Evolutionary conservation across 225 moss, liverwort and hornwort genomes (phyloP).

Genomic region (Marchantia polymorpha): DNA sequence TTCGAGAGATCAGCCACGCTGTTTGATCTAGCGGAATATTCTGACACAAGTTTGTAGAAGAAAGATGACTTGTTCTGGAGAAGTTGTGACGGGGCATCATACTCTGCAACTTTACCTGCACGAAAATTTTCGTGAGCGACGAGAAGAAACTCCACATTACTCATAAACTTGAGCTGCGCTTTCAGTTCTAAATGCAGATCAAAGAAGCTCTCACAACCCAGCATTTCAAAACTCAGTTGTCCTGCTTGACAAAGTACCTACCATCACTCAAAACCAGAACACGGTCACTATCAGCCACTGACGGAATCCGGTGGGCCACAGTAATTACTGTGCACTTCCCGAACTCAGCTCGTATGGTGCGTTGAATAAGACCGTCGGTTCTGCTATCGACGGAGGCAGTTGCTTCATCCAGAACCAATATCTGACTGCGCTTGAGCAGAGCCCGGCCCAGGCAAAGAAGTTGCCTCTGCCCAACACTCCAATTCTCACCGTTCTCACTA

Average conservation of each 20-base stretch:
- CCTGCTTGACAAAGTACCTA: slow-evolving; percentile 21
- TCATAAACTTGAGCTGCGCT: too few species aligned
- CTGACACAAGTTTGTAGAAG: slow-evolving; percentile 82
- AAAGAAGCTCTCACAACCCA: not conserved
- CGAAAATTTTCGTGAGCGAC: too few species aligned
- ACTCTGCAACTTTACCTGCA: slow-evolving; percentile 73
- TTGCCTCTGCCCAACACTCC: slow-evolving; percentile 97
- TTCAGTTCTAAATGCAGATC: too few species aligned
- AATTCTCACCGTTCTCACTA: slow-evolving; percentile 90
- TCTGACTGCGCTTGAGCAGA: slow-evolving; percentile 64
- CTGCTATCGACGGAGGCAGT: slow-evolving; percentile 94
- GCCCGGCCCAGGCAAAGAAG: slow-evolving; percentile 87
- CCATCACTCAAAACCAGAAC: slow-evolving; percentile 84
- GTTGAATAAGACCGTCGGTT: slow-evolving; percentile 82
- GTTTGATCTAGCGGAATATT: slow-evolving; percentile 63
- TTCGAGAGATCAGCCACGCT: slow-evolving; percentile 4
- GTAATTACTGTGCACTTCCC: slow-evolving; percentile 82
- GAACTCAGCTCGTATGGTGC: slow-evolving; percentile 70
- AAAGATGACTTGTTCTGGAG: slow-evolving; percentile 61
- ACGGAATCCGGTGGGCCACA: slow-evolving; percentile 88
- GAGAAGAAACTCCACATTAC: not conserved
- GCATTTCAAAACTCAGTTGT: not conserved
- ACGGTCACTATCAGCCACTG: slow-evolving; percentile 80
- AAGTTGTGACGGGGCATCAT: slow-evolving; percentile 49
- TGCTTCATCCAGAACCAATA: slow-evolving; percentile 89